Evolutionary conservation across 129 eudicot genomes (phyloP).

Genomic region (Chrysanthemum seticuspe): DNA sequence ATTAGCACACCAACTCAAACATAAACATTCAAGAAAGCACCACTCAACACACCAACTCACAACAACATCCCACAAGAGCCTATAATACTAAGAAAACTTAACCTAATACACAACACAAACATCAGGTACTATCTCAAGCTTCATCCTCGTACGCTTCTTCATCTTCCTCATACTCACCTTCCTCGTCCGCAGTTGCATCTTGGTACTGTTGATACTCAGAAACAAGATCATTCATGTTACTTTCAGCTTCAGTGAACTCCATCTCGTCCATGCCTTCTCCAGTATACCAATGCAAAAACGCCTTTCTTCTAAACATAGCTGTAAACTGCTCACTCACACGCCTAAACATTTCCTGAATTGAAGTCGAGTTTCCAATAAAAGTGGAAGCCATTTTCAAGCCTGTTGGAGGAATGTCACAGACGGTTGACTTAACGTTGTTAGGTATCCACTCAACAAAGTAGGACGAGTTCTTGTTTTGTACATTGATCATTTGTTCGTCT

Average conservation of each 20-base stretch:
- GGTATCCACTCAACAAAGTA: slow-evolving; percentile 88
- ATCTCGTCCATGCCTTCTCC: slow-evolving; percentile 82
- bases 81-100: slow-evolving; percentile 12
- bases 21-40: slow-evolving; percentile 23
- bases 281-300: slow-evolving; percentile 83
- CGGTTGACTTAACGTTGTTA: slow-evolving; percentile 73
- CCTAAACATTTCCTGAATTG: slow-evolving; percentile 73
- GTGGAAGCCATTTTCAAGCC: slow-evolving; percentile 72
- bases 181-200: slow-evolving; percentile 82
- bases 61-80: slow-evolving; percentile 25
- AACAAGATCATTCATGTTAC: slow-evolving; percentile 77
- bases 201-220: slow-evolving; percentile 80
- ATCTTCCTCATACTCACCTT: slow-evolving; percentile 65
- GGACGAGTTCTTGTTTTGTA: slow-evolving; percentile 78
- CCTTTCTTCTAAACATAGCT: slow-evolving; percentile 76
- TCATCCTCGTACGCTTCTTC: slow-evolving; percentile 53
- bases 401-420: slow-evolving; percentile 76
- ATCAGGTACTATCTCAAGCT: background rate
- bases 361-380: slow-evolving; percentile 66
- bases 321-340: slow-evolving; percentile 74
- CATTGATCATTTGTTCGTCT: slow-evolving; percentile 80
- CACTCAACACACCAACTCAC: slow-evolving; percentile 16
- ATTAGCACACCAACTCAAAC: slow-evolving; percentile 31
- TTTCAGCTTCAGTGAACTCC: slow-evolving; percentile 70
- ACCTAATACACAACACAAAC: slow-evolving; percentile 15